Evolutionary conservation across 805 yeast species (phyloP).

Genomic region (Candida tallmaniae): DNA sequence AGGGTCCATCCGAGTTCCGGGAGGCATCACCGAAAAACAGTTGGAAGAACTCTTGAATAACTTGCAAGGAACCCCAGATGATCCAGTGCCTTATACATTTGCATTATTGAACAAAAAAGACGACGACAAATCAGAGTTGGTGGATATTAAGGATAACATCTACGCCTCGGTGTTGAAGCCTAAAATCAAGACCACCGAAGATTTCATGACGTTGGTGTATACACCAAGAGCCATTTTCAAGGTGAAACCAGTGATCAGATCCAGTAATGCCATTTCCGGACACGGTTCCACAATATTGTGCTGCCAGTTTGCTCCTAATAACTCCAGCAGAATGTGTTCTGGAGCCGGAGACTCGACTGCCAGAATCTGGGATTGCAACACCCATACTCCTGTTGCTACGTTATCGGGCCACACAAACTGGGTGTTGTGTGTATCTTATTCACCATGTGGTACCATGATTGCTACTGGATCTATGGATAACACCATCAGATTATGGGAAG

Average conservation of each 20-base stretch:
- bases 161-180: slow-evolving; percentile 83
- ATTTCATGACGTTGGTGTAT: slow-evolving; percentile 81
- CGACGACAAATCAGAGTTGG: slow-evolving; percentile 34
- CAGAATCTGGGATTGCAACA: slow-evolving; percentile 93
- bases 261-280: slow-evolving; percentile 90
- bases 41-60: slow-evolving; percentile 84
- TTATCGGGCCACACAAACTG: slow-evolving; percentile 84
- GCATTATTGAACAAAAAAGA: slow-evolving; percentile 46
- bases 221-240: slow-evolving; percentile 95
- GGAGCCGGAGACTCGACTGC: slow-evolving; percentile 98
- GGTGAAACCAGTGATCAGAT: slow-evolving; percentile 85
- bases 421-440: slow-evolving; percentile 89
- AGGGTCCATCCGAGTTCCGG: slow-evolving; percentile 86
- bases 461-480: slow-evolving; percentile 97
- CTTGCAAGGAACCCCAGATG: slow-evolving; percentile 64
- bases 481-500: slow-evolving; percentile 85
- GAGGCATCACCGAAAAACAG: slow-evolving; percentile 77
- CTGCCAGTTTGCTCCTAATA: slow-evolving; percentile 89
- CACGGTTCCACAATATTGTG: slow-evolving; percentile 93
- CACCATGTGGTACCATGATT: slow-evolving; percentile 84
- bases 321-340: slow-evolving; percentile 79
- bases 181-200: slow-evolving; percentile 85
- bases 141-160: slow-evolving; percentile 75
- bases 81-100: slow-evolving; percentile 87
- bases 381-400: slow-evolving; percentile 84